Evolutionary conservation across 108 stramenopile species (phyloP).

Genomic region (Epipyxis sp.): DNA sequence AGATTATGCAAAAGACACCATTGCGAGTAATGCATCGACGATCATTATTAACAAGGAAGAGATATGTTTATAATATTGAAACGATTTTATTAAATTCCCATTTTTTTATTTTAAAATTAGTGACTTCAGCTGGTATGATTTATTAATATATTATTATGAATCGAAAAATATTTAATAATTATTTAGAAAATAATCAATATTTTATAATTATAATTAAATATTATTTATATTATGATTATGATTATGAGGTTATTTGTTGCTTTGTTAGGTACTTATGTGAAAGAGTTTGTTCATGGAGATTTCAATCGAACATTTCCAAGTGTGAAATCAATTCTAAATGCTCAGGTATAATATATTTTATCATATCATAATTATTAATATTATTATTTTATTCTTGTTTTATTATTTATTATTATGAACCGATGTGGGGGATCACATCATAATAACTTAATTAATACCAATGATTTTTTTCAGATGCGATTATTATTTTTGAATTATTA

Average conservation of each 20-base stretch:
- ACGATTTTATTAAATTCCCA: conserved; percentile 42
- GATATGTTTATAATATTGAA: conserved; percentile 35
- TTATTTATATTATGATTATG: not conserved
- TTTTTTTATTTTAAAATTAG: conserved; percentile 50
- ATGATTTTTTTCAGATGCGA: too few relatives aligned
- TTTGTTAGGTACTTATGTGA: conserved; percentile 77
- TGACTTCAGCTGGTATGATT: conserved; percentile 40
- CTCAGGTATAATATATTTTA: too few relatives aligned
- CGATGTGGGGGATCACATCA: conserved; percentile 52
- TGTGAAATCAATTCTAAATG: conserved; percentile 62
- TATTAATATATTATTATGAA: too few relatives aligned
- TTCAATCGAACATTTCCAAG: conserved; percentile 70
- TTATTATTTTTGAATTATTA: too few relatives aligned
- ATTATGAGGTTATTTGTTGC: not conserved
- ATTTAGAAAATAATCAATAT: conserved; percentile 13
- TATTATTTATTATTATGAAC: conserved; percentile 70
- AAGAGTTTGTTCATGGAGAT: conserved; percentile 82
- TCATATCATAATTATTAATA: too few relatives aligned
- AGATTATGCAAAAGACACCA: conserved; percentile 57
- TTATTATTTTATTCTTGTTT: conserved; percentile 73
- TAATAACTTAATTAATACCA: conserved; percentile 32
- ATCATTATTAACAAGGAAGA: conserved; percentile 28
- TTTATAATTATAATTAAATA: too few relatives aligned
- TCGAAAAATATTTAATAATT: too few relatives aligned
- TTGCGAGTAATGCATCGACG: conserved; percentile 62